Evolutionary conservation across 176 grass and related monocot genomes (phyloP), one percentile per base, ranked within the genome.

Genomic region (Oryza meridionalis): DNA sequence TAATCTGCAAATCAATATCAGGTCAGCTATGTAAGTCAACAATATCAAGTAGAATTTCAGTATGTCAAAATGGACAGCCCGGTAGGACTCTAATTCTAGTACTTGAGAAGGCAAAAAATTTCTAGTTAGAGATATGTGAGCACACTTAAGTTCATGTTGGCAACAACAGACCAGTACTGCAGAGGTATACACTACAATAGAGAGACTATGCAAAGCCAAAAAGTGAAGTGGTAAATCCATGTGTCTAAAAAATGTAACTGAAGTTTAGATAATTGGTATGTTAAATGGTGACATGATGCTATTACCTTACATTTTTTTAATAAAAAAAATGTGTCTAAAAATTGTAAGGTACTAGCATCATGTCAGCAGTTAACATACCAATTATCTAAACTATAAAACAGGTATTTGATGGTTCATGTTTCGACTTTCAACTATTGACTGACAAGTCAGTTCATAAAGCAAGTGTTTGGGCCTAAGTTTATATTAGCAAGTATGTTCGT

Each of bases 1-100:
- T 76, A 80, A 89, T 89, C 87, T 89, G 87, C 71, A 85, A 76
- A 67, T 14, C 38, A 84, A 50, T 13, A 81, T 2, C 14, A 69
- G 37, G 2, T 89, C 58, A 85, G 40, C 25, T 21, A 51, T 6
- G 8, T 63, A 68, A 76, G 51, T 77, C 68, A 61, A 50, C 24
- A 84, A 84, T 69, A 80, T 76, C 17, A 84, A 59, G 9, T 16
- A 79, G 6, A 79, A 45, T 24, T 45, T 78, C 12, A 32, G 22
- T 55, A 58, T 65, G 15, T 58, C 38, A 35, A 64, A 71, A 71
- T 31, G 21, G 12, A 6, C 24, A 61, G 24, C 17, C 24, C 0
- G 16, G 69, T 50, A 70, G 22, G 31, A 46, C 55, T 70, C 32
- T 35, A 45, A 69, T 1, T 32, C 13, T 49, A 62, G 2, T 45